Conservation (phyloP, 139 green algal species). For the Chlamydomonas asymmetrica region DNA sequence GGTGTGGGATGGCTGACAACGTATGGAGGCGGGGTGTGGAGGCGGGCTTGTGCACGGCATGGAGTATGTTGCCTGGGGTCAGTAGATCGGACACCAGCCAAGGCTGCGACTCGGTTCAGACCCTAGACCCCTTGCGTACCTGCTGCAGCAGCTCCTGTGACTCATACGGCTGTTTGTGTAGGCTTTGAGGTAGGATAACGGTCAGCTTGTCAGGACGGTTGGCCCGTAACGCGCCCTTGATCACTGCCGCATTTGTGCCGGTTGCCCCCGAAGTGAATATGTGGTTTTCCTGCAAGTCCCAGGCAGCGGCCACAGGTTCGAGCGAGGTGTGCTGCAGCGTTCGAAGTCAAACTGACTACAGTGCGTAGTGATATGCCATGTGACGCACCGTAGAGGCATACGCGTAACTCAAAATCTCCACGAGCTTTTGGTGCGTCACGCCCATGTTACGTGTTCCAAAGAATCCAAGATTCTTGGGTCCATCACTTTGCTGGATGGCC, state of each 20-base stretch:
- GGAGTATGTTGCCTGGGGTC: no score
- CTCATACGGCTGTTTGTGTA: constrained; percentile 87
- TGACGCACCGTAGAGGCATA: constrained; percentile 89
- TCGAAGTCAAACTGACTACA: neutral
- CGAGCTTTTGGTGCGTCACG: constrained; percentile 96
- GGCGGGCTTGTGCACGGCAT: no score
- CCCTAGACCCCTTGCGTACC: constrained; percentile 29
- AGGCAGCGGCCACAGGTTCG: neutral
- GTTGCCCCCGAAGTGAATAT: constrained; percentile 96
- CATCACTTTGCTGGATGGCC: constrained; percentile 94
- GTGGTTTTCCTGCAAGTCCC: constrained; percentile 84
- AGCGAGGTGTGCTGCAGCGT: neutral
- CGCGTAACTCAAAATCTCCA: constrained; percentile 97
- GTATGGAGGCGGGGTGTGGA: no score
- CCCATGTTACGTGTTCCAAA: constrained; percentile 99
- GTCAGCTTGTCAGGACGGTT: constrained; percentile 93
- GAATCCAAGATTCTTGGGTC: constrained; percentile 92
- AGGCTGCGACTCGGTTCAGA: no score
- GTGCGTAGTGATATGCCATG: neutral
- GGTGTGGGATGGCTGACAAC: no score
- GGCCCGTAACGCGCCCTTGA: constrained; percentile 91
- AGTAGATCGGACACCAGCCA: no score
- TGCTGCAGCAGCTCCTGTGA: constrained; percentile 91
- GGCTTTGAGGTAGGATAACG: constrained; percentile 92
- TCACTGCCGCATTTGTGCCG: constrained; percentile 97